A percentile compares a stretch with the other conserved stretches of the same genome.
phyloP scores from a whole-genome alignment of 2,329 filamentous ascomycete species.

The Ilyonectria sp. region DNA sequence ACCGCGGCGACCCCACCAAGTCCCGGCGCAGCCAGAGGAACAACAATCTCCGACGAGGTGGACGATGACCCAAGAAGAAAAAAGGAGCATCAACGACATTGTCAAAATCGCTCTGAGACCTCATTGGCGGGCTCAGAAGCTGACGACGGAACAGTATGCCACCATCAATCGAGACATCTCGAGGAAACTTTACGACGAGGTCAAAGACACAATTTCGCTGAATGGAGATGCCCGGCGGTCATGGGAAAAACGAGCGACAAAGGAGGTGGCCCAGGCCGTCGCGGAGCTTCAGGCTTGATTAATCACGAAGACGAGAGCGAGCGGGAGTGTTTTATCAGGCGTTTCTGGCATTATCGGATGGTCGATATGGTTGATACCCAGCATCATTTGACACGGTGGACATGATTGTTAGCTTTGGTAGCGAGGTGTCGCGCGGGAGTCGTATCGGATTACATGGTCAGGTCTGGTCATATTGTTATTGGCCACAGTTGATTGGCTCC shows the following conservation, averaged over 20 bases:
- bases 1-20: slow-evolving; percentile 61
- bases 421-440: slow-evolving; percentile 47
- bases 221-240: slow-evolving; percentile 76
- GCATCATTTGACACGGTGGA: slow-evolving; percentile 47
- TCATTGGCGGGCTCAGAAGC: slow-evolving; percentile 82
- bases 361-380: slow-evolving; percentile 54
- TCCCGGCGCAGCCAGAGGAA: slow-evolving; percentile 69
- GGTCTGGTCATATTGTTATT: slow-evolving; percentile 39
- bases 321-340: slow-evolving; percentile 47
- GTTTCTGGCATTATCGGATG: slow-evolving; percentile 50
- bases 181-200: slow-evolving; percentile 85
- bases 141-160: slow-evolving; percentile 92
- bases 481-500: slow-evolving; percentile 31
- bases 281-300: slow-evolving; percentile 66
- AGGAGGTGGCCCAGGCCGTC: slow-evolving; percentile 85
- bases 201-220: slow-evolving; percentile 69
- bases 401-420: slow-evolving; percentile 47
- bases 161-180: slow-evolving; percentile 93
- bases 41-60: slow-evolving; percentile 75
- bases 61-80: slow-evolving; percentile 82
- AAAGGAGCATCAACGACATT: slow-evolving; percentile 90
- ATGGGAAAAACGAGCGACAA: slow-evolving; percentile 83
- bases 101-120: slow-evolving; percentile 88
- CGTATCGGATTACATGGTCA: slow-evolving; percentile 35
- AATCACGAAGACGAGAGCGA: slow-evolving; percentile 42